Base-by-base conservation (phyloP, 139 green algal genomes). In the Chlorella ohadii region DNA sequence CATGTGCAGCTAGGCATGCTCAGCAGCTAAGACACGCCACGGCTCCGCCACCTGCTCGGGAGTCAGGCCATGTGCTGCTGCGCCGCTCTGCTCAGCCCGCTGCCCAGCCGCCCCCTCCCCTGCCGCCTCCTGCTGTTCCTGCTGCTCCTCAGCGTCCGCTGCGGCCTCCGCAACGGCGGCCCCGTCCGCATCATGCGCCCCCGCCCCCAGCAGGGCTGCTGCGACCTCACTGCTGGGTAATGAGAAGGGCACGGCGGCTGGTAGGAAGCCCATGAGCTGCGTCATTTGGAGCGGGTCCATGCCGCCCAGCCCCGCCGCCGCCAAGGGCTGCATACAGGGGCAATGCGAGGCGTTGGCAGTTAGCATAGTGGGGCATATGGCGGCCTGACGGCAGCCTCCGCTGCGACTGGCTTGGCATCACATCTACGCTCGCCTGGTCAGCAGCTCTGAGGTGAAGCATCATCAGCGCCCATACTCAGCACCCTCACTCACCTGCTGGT, bases 221-320 rank as follows among this genome's bases (percentile, higher is more conserved):
- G 63, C 38, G 2, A 47, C 55, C 20, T 76, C 78, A 15, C 47
- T 70, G 66, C 55, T 51, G 3, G 47, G 66, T 3, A 78, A 51
- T 67, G 68, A 11, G 33, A 68, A 22, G 51, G 65, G 64, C 20
- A 78, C 23, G 31, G 44, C 65, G 20, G n/a, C 39, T n/a, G 70
- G 39, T 12, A 36, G 63, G 28, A 78, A 25, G 41, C 68, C 44
- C 79, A 78, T 41, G 25, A 84, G 79, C 39, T 84, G 79, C 66
- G 78, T 68, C 79, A 84, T 57, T 6, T 78, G 67, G 22, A 72
- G 79, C 23, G 67, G 33, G 19, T 84, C 64, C 44, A 78, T 66
- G 1, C 33, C 41, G 1, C 64, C 66, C 22, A 34, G 41, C 1
- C 47, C 67, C 22, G 67, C 79, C 56, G 78, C 65, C 20, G 59